A percentile compares a stretch with the other conserved stretches of the same genome.
Conservation (phyloP, 1,284 basidiomycete species). For the Ustilago shanxiensis region DNA sequence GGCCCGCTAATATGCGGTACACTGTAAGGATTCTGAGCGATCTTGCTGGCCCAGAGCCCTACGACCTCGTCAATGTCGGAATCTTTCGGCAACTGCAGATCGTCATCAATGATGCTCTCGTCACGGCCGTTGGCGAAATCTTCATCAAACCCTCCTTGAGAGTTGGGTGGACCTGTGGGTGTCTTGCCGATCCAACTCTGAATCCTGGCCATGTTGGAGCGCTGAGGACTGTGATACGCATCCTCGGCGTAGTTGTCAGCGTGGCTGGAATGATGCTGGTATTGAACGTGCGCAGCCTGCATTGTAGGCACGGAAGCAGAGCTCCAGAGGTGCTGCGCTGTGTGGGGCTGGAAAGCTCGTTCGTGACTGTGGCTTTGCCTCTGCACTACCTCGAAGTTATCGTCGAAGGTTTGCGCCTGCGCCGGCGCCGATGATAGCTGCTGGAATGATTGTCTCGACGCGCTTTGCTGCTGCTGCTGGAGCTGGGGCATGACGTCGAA, state of each 20-base stretch:
- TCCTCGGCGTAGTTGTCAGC: conserved; percentile 8
- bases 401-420: background rate
- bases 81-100: conserved; percentile 12
- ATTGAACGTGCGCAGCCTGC: background rate
- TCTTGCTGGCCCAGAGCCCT: conserved; percentile 40
- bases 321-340: conserved; percentile 4
- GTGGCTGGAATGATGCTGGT: conserved; percentile 2
- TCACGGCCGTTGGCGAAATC: conserved; percentile 4
- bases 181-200: conserved; percentile 52
- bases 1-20: conserved; percentile 29
- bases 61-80: conserved; percentile 45
- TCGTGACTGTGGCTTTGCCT: background rate
- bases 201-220: conserved; percentile 39
- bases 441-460: background rate
- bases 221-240: conserved; percentile 24
- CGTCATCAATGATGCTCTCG: conserved; percentile 5
- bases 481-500: background rate
- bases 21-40: conserved; percentile 21
- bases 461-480: background rate
- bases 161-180: conserved; percentile 22
- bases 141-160: conserved; percentile 26
- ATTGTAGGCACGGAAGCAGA: background rate
- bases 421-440: background rate
- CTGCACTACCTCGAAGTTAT: conserved; percentile 5
- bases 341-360: conserved; percentile 5